Base-by-base conservation (phyloP, 345 rosid species). In the Durio zibethinus region DNA sequence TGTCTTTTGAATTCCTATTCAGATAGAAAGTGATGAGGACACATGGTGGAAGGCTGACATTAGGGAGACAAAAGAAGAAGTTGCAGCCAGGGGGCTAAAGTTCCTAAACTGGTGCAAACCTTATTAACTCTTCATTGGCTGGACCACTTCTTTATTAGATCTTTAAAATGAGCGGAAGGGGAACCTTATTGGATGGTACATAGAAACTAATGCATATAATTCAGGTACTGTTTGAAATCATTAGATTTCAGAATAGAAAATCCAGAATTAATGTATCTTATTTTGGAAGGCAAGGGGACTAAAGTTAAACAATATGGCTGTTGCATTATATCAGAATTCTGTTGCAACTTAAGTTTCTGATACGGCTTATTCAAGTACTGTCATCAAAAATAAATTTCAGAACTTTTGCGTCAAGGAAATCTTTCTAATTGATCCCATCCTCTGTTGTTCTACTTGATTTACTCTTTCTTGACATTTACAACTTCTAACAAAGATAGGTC, bases 1-100 rank as follows among this genome's bases (percentile, higher is more conserved):
- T 78, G 43, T 84, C 76, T 78, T 78, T 59, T 79, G 64, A 45
- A 47, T 50, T 81, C 73, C 40, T 72, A 54, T 74, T 75, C 92
- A 95, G 99, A 80, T 93, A 67, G 93, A 93, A 86, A 88, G 83
- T 42, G 89, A 93, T 3, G 99, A 92, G 62, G 99, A 95, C 76
- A 77, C 80, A 25, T 70, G 86, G 80, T 95, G 99, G 98, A 87
- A 91, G 86, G 88, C 96, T 3, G 83, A 92, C 59, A 86, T 89
- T 84, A 88, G 98, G 84, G 99, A 95, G 90, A 90, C 98, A 52
- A 83, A 75, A 7, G 88, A 88, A 82, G 98, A 93, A 86, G 86
- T 92, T 57, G 86, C 89, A 68, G 90, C 88, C 43, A 86, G 99
- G 82, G 99, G 98, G 59, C 64, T 82, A 84, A 86, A 87, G 82